Evolutionary conservation across 163 green algal genomes (phyloP).

Genomic region (Botryococcus braunii): DNA sequence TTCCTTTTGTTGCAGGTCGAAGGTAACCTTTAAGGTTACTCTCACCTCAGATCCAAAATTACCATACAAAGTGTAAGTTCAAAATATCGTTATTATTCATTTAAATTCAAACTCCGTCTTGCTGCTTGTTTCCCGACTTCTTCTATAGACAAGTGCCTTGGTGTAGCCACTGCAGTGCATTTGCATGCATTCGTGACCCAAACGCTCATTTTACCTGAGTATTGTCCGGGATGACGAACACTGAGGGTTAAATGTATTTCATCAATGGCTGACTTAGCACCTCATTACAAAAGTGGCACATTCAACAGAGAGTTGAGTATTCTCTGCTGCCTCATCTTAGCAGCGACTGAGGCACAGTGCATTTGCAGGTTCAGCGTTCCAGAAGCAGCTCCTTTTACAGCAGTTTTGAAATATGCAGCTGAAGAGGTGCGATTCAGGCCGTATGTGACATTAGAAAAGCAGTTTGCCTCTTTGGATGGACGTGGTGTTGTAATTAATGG

Average conservation of each 20-base stretch:
- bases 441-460: too few relatives aligned
- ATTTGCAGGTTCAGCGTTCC: slow-evolving; percentile 73
- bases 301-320: background rate
- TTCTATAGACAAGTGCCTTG: too few relatives aligned
- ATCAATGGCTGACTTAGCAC: background rate
- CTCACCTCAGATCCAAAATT: slow-evolving; percentile 95
- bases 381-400: slow-evolving; percentile 90
- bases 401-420: slow-evolving; percentile 92
- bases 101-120: too few relatives aligned
- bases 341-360: background rate
- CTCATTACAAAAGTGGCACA: background rate
- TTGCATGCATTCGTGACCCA: too few relatives aligned
- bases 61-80: slow-evolving; percentile 75
- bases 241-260: too few relatives aligned
- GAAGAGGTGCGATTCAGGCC: slow-evolving; percentile 84
- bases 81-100: background rate
- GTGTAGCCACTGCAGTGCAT: too few relatives aligned
- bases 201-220: too few relatives aligned
- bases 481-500: too few relatives aligned
- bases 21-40: slow-evolving; percentile 93
- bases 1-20: slow-evolving; percentile 29
- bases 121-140: too few relatives aligned
- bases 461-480: too few relatives aligned
- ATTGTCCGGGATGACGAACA: too few relatives aligned
- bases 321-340: background rate